Percentiles rank a stretch among this genome's conserved stretches.
phyloP scores from a whole-genome alignment of 805 yeast species.

The Jamesozyma gamospora region DNA sequence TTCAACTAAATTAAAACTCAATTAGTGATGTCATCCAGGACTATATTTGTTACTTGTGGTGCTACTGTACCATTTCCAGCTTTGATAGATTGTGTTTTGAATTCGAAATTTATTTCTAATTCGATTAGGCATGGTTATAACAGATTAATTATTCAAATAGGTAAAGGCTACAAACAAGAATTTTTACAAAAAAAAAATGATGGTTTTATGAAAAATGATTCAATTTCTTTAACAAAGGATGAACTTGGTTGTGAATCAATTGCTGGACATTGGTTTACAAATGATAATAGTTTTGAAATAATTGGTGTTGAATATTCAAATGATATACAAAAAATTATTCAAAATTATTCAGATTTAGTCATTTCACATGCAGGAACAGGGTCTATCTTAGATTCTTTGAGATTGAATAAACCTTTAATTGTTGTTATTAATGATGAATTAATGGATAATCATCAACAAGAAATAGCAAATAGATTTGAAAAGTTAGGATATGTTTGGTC shows the following conservation, averaged over 20 bases:
- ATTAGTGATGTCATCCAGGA: conserved; percentile 2
- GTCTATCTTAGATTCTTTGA: conserved; percentile 69
- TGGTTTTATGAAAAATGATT: background rate
- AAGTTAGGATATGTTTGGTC: conserved; percentile 24
- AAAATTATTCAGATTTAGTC: conserved; percentile 42
- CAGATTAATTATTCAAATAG: conserved; percentile 50
- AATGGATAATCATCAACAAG: conserved; percentile 83
- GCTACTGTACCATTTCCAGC: conserved; percentile 77
- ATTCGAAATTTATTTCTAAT: conserved; percentile 26
- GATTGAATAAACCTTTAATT: conserved; percentile 46
- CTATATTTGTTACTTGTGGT: conserved; percentile 64
- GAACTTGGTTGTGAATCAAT: background rate
- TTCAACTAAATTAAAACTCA: too few species aligned
- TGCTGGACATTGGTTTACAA: background rate
- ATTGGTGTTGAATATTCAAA: conserved; percentile 9
- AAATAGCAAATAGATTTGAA: conserved; percentile 55
- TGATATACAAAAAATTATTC: conserved; percentile 9
- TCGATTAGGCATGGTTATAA: conserved; percentile 33
- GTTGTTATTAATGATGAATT: conserved; percentile 61
- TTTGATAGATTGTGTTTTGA: conserved; percentile 40
- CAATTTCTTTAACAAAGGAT: background rate
- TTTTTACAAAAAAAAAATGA: conserved; percentile 8
- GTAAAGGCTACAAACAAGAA: conserved; percentile 30
- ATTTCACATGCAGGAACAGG: conserved; percentile 92
- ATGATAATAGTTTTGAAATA: conserved; percentile 2